Percentiles rank a stretch among this genome's conserved stretches.
Evolutionary conservation across 2,329 filamentous ascomycete genomes (phyloP).

Genomic region (Ophiostoma pallidulum): DNA sequence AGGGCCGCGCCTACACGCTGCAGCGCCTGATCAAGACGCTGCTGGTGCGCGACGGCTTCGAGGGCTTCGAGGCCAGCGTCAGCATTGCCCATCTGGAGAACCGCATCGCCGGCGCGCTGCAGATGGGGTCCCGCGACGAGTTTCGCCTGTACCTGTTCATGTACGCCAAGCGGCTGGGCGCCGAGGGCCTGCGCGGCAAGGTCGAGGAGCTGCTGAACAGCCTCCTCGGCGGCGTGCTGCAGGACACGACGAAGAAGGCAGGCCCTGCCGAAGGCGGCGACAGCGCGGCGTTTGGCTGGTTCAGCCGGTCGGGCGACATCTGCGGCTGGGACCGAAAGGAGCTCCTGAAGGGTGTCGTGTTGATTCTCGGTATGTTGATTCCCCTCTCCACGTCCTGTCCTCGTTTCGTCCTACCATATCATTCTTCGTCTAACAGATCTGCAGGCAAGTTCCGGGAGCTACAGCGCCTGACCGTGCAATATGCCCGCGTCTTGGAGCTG

Average conservation of each 20-base stretch:
- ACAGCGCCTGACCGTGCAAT: constrained; percentile 89
- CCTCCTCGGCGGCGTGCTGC: constrained; percentile 62
- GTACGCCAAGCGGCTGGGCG: constrained; percentile 92
- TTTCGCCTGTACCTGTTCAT: constrained; percentile 94
- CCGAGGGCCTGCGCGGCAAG: constrained; percentile 77
- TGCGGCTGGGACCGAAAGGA: constrained; percentile 89
- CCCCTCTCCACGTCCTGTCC: background rate
- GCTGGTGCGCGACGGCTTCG: constrained; percentile 80
- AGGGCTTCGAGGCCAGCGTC: constrained; percentile 81
- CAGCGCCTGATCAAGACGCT: constrained; percentile 86
- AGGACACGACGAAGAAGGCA: constrained; percentile 32
- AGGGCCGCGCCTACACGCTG: constrained; percentile 82
- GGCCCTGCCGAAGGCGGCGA: background rate
- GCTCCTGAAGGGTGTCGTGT: constrained; percentile 78
- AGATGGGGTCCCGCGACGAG: constrained; percentile 78
- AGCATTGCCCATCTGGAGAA: constrained; percentile 95
- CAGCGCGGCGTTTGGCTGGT: constrained; percentile 48
- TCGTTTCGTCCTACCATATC: background rate
- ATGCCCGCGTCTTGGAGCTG: constrained; percentile 71
- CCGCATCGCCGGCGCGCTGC: constrained; percentile 77
- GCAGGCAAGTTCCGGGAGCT: constrained; percentile 90
- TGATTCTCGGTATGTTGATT: constrained; percentile 72
- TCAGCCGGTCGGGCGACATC: constrained; percentile 57
- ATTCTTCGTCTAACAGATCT: constrained; percentile 22
- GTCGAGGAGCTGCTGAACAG: constrained; percentile 85